These are phyloP conservation scores for Chaetomiaceae sp. DNA, from an alignment of 2,329 filamentous ascomycete species.

Conservation along the genomic window DNA sequence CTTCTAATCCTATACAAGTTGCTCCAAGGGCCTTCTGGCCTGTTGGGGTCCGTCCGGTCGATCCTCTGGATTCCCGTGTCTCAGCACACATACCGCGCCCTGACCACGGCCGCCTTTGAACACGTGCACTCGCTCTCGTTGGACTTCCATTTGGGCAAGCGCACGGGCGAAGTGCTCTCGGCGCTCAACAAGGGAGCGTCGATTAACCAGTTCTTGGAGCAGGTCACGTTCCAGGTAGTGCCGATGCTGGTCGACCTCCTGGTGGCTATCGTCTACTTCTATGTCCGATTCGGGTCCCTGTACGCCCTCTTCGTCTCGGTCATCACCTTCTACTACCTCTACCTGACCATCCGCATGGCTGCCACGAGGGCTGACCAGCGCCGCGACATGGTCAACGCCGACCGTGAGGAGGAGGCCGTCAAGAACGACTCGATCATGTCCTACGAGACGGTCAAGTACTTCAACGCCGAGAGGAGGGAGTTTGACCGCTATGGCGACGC, in stretches of 20 bases:
- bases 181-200: constrained; percentile 93
- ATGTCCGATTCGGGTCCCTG: constrained; percentile 74
- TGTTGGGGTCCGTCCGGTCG: constrained; percentile 77
- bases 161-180: constrained; percentile 92
- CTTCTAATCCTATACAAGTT: constrained; percentile 75
- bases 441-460: constrained; percentile 94
- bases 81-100: constrained; percentile 91
- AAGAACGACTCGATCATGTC: constrained; percentile 98
- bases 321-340: constrained; percentile 93
- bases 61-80: constrained; percentile 94
- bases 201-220: constrained; percentile 94
- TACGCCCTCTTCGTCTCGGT: constrained; percentile 87
- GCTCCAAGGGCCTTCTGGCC: constrained; percentile 82
- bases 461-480: constrained; percentile 79
- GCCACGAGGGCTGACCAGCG: constrained; percentile 88
- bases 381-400: constrained; percentile 90
- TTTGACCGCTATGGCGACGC: constrained; percentile 68
- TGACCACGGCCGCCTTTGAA: constrained; percentile 93
- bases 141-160: constrained; percentile 94
- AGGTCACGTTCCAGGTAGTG: constrained; percentile 91
- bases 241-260: constrained; percentile 91
- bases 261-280: constrained; percentile 79
- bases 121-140: constrained; percentile 93
- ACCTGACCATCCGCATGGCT: constrained; percentile 93
- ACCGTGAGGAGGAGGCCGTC: constrained; percentile 91